These are phyloP conservation scores for Aspergillus flavus DNA, from an alignment of 2,329 filamentous ascomycete species.

Conservation along the genomic window DNA sequence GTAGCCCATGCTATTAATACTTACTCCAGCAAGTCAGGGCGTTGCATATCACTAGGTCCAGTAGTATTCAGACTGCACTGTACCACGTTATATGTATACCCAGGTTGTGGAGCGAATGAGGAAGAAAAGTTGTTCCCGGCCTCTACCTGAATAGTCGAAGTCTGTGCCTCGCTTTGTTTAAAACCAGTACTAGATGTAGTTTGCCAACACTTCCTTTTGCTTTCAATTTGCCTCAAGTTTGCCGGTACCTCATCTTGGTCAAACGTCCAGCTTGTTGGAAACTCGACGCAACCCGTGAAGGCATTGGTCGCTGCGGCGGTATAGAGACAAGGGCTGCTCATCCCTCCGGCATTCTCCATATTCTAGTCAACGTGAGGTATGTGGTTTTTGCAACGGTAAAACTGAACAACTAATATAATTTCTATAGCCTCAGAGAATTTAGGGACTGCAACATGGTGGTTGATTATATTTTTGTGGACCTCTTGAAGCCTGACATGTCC, in stretches of 20 bases:
- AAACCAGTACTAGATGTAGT: not conserved
- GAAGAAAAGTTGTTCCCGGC: not conserved
- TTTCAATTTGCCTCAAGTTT: not conserved
- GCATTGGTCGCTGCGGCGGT: not conserved
- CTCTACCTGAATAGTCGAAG: not conserved
- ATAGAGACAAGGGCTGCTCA: not conserved
- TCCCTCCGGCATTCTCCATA: not conserved
- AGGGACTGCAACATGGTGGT: not conserved
- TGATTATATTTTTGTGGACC: not conserved
- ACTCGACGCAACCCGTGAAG: not conserved
- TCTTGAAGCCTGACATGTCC: not conserved
- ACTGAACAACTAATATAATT: not conserved
- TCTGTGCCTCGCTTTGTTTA: not conserved
- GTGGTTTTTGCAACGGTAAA: too few relatives aligned
- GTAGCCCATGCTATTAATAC: not conserved
- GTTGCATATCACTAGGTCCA: not conserved
- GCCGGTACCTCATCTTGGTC: not conserved
- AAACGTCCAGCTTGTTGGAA: not conserved
- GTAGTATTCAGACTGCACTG: not conserved
- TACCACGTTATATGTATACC: not conserved
- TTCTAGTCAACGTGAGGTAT: not conserved
- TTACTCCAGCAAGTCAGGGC: not conserved
- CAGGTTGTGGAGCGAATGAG: not conserved
- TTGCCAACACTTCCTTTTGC: not conserved
- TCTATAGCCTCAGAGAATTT: too few relatives aligned